phyloP scores from a whole-genome alignment of 2,329 filamentous ascomycete genomes.

The Cytospora leucostoma region DNA sequence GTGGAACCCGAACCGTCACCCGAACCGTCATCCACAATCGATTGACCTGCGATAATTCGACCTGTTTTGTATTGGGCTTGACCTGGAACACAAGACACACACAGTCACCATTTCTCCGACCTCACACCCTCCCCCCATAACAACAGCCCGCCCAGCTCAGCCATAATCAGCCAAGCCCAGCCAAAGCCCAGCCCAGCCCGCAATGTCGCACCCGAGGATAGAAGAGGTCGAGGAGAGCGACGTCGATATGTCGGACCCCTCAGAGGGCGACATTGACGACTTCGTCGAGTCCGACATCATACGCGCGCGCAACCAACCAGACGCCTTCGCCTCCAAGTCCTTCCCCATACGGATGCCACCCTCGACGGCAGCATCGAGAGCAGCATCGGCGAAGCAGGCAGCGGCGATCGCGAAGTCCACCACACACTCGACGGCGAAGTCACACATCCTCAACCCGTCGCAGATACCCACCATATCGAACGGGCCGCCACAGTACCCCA shows the following conservation, averaged over 20 bases:
- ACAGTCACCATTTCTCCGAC: not conserved
- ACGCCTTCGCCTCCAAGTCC: not conserved
- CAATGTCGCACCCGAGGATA: constrained; percentile 83
- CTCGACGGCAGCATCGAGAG: constrained; percentile 25
- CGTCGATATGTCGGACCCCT: constrained; percentile 74
- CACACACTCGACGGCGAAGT: constrained; percentile 16
- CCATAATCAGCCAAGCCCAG: too few species aligned
- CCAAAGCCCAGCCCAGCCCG: constrained; percentile 30
- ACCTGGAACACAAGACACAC: not conserved
- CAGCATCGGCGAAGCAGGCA: not conserved
- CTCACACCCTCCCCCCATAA: too few species aligned
- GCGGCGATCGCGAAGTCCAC: constrained; percentile 23
- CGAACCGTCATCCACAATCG: not conserved
- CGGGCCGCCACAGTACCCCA: constrained; percentile 37
- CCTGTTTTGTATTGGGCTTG: not conserved
- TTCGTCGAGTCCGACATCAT: constrained; percentile 61
- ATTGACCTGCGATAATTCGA: not conserved
- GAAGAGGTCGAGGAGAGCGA: constrained; percentile 90
- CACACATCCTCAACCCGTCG: constrained; percentile 39
- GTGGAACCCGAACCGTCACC: constrained; percentile 4
- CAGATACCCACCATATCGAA: constrained; percentile 41
- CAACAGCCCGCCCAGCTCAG: too few species aligned
- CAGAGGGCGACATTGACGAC: constrained; percentile 78
- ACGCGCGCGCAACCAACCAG: constrained; percentile 40
- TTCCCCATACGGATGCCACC: constrained; percentile 3